phyloP scores from a whole-genome alignment of 352 stramenopile species.

The Phytophthora colocasiae region DNA sequence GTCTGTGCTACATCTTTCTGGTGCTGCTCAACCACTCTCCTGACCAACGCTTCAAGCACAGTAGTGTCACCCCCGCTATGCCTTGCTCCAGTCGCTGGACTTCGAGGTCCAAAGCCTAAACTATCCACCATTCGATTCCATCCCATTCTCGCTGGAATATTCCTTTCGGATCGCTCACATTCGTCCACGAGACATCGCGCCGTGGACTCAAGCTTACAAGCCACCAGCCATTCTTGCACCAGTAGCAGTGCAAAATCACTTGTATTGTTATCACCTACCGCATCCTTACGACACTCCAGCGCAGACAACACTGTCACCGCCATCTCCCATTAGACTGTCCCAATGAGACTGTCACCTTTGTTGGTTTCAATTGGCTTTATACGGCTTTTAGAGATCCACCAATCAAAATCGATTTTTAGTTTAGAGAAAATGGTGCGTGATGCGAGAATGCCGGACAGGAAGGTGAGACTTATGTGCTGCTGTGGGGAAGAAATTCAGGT shows the following conservation, averaged over 20 bases:
- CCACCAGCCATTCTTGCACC: slow-evolving; percentile 58
- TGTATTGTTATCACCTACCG: slow-evolving; percentile 2
- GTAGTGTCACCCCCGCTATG: slow-evolving; percentile 10
- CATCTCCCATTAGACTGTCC: slow-evolving; percentile 18
- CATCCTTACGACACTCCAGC: slow-evolving; percentile 9
- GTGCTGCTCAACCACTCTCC: slow-evolving; percentile 23
- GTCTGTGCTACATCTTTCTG: slow-evolving; percentile 28
- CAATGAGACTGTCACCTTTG: slow-evolving; percentile 7
- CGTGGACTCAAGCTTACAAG: slow-evolving; percentile 40
- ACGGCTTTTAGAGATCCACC: slow-evolving; percentile 11
- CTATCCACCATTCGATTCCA: slow-evolving; percentile 34
- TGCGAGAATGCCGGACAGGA: too few species aligned
- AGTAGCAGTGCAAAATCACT: slow-evolving; percentile 38
- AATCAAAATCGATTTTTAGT: slow-evolving; percentile 19
- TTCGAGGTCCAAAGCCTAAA: slow-evolving; percentile 22
- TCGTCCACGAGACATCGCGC: slow-evolving; percentile 52
- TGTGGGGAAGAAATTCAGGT: slow-evolving; percentile 52
- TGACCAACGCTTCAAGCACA: slow-evolving; percentile 27
- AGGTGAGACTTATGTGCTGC: not conserved
- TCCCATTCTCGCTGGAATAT: slow-evolving; percentile 20
- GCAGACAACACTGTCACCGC: slow-evolving; percentile 3
- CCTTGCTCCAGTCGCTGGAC: slow-evolving; percentile 22
- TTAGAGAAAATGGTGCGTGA: slow-evolving; percentile 16
- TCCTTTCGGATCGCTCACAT: slow-evolving; percentile 24
- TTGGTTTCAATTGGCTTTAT: slow-evolving; percentile 1